These are phyloP conservation scores for Globisporangium nagaii DNA, from an alignment of 352 stramenopile genomes.

Conservation along the genomic window DNA sequence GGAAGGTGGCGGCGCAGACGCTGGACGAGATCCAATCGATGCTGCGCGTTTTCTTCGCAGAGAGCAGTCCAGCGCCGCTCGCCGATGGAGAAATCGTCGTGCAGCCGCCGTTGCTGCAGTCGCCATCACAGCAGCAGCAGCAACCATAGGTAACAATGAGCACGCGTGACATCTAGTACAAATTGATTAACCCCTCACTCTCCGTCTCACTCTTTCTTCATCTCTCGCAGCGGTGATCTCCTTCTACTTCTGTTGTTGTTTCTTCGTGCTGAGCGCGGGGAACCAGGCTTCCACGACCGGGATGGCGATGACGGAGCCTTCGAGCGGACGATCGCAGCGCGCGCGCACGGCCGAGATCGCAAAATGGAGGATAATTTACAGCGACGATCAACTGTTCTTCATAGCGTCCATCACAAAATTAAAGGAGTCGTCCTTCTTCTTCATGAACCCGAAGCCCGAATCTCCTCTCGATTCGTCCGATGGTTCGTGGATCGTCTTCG, in stretches of 20 bases:
- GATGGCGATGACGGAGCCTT: neutral
- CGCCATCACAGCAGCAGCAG: too few relatives aligned
- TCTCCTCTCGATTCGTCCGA: slow-evolving; percentile 49
- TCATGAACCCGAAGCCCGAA: slow-evolving; percentile 82
- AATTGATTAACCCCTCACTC: slow-evolving; percentile 5
- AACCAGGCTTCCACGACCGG: neutral
- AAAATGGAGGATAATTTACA: slow-evolving; percentile 52
- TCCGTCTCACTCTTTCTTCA: neutral
- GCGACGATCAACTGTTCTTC: slow-evolving; percentile 71
- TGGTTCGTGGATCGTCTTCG: slow-evolving; percentile 84
- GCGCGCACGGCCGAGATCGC: neutral
- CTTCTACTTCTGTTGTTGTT: neutral
- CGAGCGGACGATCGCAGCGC: neutral
- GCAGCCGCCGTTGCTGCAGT: too few relatives aligned
- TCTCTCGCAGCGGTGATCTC: neutral
- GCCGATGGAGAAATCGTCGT: neutral
- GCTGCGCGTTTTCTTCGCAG: neutral
- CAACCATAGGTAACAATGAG: neutral
- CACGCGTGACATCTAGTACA: slow-evolving; percentile 3
- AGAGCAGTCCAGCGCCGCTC: neutral
- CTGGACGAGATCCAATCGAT: slow-evolving; percentile 5
- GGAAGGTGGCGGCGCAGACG: neutral
- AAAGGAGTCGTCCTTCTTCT: slow-evolving; percentile 86
- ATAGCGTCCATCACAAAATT: slow-evolving; percentile 88
- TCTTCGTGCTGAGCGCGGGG: neutral